Conservation (phyloP, 2,329 filamentous ascomycete species). For the Coniochaeta pulveracea region DNA sequence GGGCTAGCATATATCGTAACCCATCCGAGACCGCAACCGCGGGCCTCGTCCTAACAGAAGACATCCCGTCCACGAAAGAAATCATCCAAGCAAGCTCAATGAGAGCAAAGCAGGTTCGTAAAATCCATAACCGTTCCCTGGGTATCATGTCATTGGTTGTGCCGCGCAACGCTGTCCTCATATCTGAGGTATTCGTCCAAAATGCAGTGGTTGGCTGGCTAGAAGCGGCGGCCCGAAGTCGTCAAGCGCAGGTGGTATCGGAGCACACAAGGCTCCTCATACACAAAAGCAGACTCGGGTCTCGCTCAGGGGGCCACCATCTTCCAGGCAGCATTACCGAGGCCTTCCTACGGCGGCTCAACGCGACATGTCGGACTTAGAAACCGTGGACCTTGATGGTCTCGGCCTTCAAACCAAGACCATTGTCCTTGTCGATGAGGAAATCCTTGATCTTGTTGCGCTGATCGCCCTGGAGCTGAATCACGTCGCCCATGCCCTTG, state of each 20-base stretch:
- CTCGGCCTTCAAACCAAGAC: constrained; percentile 87
- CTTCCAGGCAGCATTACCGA: neutral
- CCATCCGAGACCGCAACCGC: neutral
- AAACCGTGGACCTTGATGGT: constrained; percentile 81
- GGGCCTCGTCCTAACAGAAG: neutral
- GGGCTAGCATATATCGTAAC: neutral
- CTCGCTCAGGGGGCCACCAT: neutral
- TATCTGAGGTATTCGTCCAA: constrained; percentile 3
- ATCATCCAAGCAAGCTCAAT: neutral
- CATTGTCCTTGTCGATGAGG: constrained; percentile 89
- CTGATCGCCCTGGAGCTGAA: constrained; percentile 98
- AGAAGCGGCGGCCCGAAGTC: constrained; percentile 1
- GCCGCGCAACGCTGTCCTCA: constrained; percentile 3
- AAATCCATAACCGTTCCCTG: constrained; percentile 3
- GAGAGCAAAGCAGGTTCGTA: neutral
- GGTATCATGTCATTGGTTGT: constrained; percentile 2
- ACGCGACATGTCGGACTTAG: constrained; percentile 33
- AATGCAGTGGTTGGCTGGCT: neutral
- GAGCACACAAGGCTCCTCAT: too few species aligned
- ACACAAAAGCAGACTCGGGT: neutral
- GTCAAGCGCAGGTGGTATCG: neutral
- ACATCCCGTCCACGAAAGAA: neutral
- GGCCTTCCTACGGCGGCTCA: constrained; percentile 10
- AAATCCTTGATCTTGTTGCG: constrained; percentile 98
- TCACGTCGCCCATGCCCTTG: constrained; percentile 95